Percentiles rank a stretch among this genome's conserved stretches.
Conservation (phyloP, 2,329 filamentous ascomycete genomes). For the Fusarium sp. region DNA sequence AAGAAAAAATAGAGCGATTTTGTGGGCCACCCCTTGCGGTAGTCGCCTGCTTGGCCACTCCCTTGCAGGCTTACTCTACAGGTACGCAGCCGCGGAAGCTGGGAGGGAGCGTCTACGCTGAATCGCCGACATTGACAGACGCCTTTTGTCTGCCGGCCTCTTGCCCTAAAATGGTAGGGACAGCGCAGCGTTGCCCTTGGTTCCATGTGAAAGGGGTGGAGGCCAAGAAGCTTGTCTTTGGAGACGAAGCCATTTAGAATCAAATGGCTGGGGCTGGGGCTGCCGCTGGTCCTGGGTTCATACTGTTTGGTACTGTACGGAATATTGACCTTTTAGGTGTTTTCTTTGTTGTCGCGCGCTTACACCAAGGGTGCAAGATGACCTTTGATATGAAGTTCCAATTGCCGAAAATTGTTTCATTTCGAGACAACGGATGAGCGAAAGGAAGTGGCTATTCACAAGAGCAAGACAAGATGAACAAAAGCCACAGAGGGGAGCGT, state of each 20-base stretch:
- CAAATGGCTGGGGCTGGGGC: constrained; percentile 15
- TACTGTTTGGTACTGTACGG: constrained; percentile 29
- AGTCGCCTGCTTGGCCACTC: constrained; percentile 30
- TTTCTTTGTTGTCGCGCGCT: constrained; percentile 30
- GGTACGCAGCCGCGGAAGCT: constrained; percentile 32
- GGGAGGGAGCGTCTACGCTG: constrained; percentile 29
- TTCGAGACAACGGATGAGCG: constrained; percentile 19
- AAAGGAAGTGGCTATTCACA: constrained; percentile 5
- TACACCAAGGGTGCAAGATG: constrained; percentile 6
- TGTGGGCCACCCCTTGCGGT: constrained; percentile 33
- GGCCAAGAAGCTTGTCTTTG: constrained; percentile 9
- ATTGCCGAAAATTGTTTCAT: constrained; percentile 31
- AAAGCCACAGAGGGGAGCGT: constrained; percentile 27
- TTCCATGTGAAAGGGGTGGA: constrained; percentile 1
- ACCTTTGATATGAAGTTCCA: constrained; percentile 17
- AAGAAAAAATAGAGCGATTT: constrained; percentile 47
- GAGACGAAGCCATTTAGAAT: not conserved
- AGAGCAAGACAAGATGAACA: constrained; percentile 24
- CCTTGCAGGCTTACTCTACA: constrained; percentile 20
- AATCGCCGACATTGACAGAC: constrained; percentile 39
- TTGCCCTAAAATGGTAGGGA: constrained; percentile 26
- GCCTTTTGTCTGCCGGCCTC: constrained; percentile 26
- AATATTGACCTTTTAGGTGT: not conserved
- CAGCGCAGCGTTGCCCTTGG: constrained; percentile 4
- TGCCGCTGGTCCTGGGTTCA: not conserved